These are phyloP conservation scores for Athelia sp. DNA, from an alignment of 1,284 basidiomycete species.

Conservation along the genomic window DNA sequence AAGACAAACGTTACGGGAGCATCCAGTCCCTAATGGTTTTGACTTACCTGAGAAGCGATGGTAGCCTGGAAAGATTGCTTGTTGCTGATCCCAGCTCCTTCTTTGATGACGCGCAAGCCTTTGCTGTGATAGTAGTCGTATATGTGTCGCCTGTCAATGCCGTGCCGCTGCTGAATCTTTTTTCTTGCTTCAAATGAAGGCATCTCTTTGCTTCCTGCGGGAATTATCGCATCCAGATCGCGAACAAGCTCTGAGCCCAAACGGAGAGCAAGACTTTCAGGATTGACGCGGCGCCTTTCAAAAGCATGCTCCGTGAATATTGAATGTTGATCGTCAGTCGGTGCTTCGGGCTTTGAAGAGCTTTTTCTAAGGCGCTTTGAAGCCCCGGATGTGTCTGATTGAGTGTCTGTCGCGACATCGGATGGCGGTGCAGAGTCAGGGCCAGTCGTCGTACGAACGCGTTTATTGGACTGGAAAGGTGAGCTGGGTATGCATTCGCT, in stretches of 20 bases:
- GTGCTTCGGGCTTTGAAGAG: neutral
- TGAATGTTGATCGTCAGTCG: neutral
- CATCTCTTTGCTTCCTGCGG: conserved; percentile 66
- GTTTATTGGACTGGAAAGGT: too few species aligned
- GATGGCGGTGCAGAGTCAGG: too few species aligned
- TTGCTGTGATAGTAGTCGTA: conserved; percentile 69
- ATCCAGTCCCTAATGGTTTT: neutral
- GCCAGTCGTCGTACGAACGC: too few species aligned
- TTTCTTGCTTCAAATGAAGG: conserved; percentile 65
- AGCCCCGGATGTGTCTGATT: neutral
- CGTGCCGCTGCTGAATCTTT: conserved; percentile 60
- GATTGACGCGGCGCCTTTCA: conserved; percentile 17
- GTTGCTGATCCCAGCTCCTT: conserved; percentile 43
- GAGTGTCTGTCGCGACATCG: neutral
- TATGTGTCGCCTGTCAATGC: conserved; percentile 65
- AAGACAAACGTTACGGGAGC: neutral
- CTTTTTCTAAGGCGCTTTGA: neutral
- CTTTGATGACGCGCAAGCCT: conserved; percentile 64
- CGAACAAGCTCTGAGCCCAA: conserved; percentile 60
- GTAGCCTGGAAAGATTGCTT: neutral
- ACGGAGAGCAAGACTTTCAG: conserved; percentile 52
- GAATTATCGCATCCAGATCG: conserved; percentile 61
- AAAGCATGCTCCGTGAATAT: neutral
- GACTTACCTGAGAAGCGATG: neutral
- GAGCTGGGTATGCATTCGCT: too few species aligned